Base-by-base conservation (phyloP, 805 yeast species). In the Metschnikowia matae region DNA sequence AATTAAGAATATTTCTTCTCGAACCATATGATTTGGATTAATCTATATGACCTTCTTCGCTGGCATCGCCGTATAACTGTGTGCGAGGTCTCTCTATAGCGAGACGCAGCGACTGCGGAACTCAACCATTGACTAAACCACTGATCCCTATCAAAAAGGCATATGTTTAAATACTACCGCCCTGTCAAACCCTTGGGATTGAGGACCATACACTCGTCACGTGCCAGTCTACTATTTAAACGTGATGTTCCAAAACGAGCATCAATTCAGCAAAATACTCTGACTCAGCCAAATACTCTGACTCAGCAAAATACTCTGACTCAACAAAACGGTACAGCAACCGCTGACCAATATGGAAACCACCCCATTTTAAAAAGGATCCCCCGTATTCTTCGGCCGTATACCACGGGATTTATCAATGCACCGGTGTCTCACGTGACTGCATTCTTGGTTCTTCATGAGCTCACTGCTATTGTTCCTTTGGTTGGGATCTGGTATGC, bases 401-500 rank as follows among this genome's bases (percentile, higher is more conserved):
- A 80, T 55, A 80, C 84, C 0, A 62, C 63, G 6, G 70, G 74
- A 45, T 73, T 84, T 51, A 66, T 74, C 17, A 62, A 73, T 44
- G 83, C 87, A 0, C 89, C 89, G 1, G 65, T 81, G 3, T 71
- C 85, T 1, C 83, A 83, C 62, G 71, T 84, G 11, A 74, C 85
- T 0, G 73, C 90, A 2, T 87, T 87, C 58, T 56, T 87, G 5
- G 62, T 87, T 3, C 70, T 87, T 13, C 96, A 87, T 61, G 96
- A 87, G 61, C 54, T 87, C 39, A 77, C 91, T 0, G 96, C 96
- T 2, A 74, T 87, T 2, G 76, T 79, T 29, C 95, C 95, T 1
- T 69, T 87, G 44, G 69, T 85, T 37, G 83, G 82, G 0, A 57
- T 86, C 2, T 85, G 92, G 90, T 85, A 81, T 59, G 54, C 73